Conservation (phyloP, 2,329 filamentous ascomycete genomes). For the Microcyclospora pomicola region DNA sequence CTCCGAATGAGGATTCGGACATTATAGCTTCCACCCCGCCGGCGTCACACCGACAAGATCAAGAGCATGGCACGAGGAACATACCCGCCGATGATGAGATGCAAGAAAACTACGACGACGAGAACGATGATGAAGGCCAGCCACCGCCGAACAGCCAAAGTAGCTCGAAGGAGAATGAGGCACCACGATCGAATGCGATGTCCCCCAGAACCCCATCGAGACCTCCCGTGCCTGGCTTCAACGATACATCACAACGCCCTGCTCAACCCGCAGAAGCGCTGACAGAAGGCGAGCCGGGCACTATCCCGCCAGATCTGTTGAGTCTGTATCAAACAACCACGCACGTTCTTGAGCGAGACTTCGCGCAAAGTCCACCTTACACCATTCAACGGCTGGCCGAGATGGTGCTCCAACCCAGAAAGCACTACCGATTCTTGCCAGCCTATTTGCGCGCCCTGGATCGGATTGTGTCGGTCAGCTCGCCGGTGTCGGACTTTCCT, state of each 20-base stretch:
- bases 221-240: constrained; percentile 30
- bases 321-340: constrained; percentile 33
- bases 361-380: constrained; percentile 66
- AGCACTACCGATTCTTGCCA: constrained; percentile 68
- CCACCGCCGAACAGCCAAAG: constrained; percentile 32
- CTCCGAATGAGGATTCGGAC: constrained; percentile 24
- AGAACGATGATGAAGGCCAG: constrained; percentile 7
- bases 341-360: constrained; percentile 35
- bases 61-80: too few relatives aligned
- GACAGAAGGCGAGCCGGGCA: constrained; percentile 22
- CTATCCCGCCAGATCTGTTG: constrained; percentile 50
- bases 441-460: constrained; percentile 85
- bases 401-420: constrained; percentile 60
- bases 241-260: constrained; percentile 14
- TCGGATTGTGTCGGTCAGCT: constrained; percentile 80
- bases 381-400: constrained; percentile 87
- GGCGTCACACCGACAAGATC: neutral
- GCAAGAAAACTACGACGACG: constrained; percentile 11
- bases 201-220: constrained; percentile 7
- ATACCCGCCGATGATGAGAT: constrained; percentile 19
- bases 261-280: constrained; percentile 29
- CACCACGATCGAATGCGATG: constrained; percentile 27
- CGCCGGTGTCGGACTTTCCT: constrained; percentile 65
- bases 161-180: constrained; percentile 54
- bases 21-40: constrained; percentile 20